A percentile compares a stretch with the other conserved stretches of the same genome.
Evolutionary conservation across 441 rosid species (phyloP).

Genomic region (Gossypium schwendimanii): DNA sequence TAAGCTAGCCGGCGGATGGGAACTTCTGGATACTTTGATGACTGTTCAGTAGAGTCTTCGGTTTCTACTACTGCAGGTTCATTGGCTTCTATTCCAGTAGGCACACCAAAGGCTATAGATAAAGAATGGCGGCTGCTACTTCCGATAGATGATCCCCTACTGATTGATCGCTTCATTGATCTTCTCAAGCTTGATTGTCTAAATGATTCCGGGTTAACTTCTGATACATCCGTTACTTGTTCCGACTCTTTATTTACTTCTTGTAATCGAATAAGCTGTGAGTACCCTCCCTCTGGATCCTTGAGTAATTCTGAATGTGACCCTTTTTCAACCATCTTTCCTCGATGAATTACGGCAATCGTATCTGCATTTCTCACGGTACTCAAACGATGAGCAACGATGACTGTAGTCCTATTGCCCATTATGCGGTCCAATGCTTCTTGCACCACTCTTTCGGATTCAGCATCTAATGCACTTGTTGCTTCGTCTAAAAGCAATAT

Average conservation of each 20-base stretch:
- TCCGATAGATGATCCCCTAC: constrained; percentile 24
- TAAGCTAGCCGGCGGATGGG: constrained; percentile 31
- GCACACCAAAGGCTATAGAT: constrained; percentile 19
- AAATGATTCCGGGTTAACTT: constrained; percentile 11
- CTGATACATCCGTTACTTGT: constrained; percentile 9
- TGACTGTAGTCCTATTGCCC: constrained; percentile 61
- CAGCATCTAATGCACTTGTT: constrained; percentile 79
- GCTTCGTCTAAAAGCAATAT: constrained; percentile 78
- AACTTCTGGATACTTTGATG: constrained; percentile 15
- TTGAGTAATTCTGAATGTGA: constrained; percentile 31
- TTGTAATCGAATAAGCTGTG: constrained; percentile 39
- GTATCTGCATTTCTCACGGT: constrained; percentile 54
- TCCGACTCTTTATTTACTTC: constrained; percentile 22
- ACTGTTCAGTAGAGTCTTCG: not conserved
- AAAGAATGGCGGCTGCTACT: constrained; percentile 24
- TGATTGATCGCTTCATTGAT: constrained; percentile 23
- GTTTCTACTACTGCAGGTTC: not conserved
- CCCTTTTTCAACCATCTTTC: constrained; percentile 66
- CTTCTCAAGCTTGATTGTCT: constrained; percentile 18
- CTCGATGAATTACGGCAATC: constrained; percentile 62
- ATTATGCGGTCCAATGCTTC: constrained; percentile 68
- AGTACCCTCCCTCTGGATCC: constrained; percentile 45
- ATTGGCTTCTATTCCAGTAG: constrained; percentile 15
- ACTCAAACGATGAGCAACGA: constrained; percentile 71
- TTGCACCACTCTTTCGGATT: constrained; percentile 66